Evolutionary conservation across 2,329 filamentous ascomycete genomes (phyloP), one percentile per base, ranked within the genome.

Genomic region (Paraconiothyrium brasiliense): DNA sequence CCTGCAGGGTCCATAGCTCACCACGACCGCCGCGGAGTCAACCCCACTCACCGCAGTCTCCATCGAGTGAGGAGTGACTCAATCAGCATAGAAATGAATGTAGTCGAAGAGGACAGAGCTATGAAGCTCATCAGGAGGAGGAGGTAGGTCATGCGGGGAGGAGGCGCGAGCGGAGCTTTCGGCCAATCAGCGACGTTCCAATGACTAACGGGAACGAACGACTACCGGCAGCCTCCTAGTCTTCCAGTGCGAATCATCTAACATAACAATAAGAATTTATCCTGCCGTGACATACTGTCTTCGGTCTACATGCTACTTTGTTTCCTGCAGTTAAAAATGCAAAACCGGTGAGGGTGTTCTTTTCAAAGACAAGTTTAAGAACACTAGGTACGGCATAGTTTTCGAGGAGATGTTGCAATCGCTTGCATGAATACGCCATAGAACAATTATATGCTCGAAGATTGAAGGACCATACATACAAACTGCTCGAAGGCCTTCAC

Each of bases 181-280:
- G 24, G 27, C 61, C 61, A 63, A 63, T 63, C 52, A 55, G 10
- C 43, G 48, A 43, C 16, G 35, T 32, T 50, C 37, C 47, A n/a
- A 58, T 63, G 61, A 60, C 61, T 63, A 63, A 63, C 57, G 20
- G 46, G 24, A 63, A 60, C 41, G 20, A 20, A 57, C 54, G 54
- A 47, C 49, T 34, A 24, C 49, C n/a, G 2, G 20, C 20, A 24
- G 43, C 20, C 46, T 48, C 46, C 46, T 16, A 32, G 24, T 48
- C 46, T 32, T 3, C 39, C 2, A 41, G 39, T n/a, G 13, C 39
- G 16, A n/a, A n/a, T 20, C 39, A 2, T 7, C 14, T 24, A 22
- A 24, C 43, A 46, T 46, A 24, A 2, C 11, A 2, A 41, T n/a
- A 41, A 13, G 5, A n/a, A 1, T 44, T 44, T 6, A 6, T 22